Base-by-base conservation (phyloP, 805 yeast species). In the Wickerhamomyces alni region DNA sequence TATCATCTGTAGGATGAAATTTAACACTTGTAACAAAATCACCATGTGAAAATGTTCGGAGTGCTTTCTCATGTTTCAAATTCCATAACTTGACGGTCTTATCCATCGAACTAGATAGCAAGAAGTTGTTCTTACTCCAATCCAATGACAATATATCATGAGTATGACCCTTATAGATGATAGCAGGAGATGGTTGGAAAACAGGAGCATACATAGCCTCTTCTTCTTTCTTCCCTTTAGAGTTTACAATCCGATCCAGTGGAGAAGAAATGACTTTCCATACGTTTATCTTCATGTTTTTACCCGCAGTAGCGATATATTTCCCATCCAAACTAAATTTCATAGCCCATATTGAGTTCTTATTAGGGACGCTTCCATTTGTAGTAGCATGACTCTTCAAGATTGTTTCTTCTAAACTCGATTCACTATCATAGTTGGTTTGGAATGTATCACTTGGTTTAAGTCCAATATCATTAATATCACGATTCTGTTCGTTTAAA, bases 101-200 rank as follows among this genome's bases (percentile, higher is more conserved):
- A 61, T 89, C 98, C 82, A 85, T 83, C 2, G 95, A 83, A 4
- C 93, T 80, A 0, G 93, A 71, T 1, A 87, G 57, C 24, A 91
- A 57, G 50, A 89, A 89, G 55, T 82, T 82, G 61, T 87, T 88
- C 50, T 81, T 82, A 37, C 94, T 82, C 97, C 97, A 89, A 51
- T 85, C 86, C 26, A 89, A 54, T 10, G 84, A 76, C n/a, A 87
- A 58, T 13, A 91, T 70, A 42, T 87, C 83, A 34, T 74, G 74
- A 1, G 73, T 59, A 59, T 91, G 97, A 15, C 85, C 93, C 31
- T 57, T 60, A 45, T 77, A 82, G 12, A 70, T 70, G 24, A 75
- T 68, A 13, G 69, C 56, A 0, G 97, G 96, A 10, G 55, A 57
- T 4, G 78, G 74, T 46, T 80, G 82, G 57, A 89, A 88, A 2